A percentile compares a stretch with the other conserved stretches of the same genome.
Evolutionary conservation across 148 eudicot genomes (phyloP).

Genomic region (Rhododendron vialii): DNA sequence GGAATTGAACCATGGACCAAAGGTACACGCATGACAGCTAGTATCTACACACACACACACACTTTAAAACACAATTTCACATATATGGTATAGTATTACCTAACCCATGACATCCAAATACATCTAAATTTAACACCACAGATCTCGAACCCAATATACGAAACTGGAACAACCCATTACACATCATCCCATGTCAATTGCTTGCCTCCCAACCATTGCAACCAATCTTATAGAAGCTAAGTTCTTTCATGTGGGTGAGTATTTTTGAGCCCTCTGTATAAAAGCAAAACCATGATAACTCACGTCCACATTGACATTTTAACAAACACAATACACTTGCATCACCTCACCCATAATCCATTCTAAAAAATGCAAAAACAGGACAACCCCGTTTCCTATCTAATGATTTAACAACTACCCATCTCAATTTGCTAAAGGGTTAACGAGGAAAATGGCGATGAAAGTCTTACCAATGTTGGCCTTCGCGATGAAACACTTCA

Average conservation of each 20-base stretch:
- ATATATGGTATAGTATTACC: not conserved
- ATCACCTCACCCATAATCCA: not conserved
- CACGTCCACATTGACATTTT: not conserved
- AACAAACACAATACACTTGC: not conserved
- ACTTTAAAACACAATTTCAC: too few relatives aligned
- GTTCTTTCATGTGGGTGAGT: not conserved
- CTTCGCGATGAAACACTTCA: conserved; percentile 54
- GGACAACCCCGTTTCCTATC: not conserved
- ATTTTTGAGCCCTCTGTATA: not conserved
- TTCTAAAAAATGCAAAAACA: not conserved
- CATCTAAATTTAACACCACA: not conserved
- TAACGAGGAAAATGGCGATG: not conserved
- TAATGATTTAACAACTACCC: not conserved
- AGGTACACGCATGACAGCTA: too few relatives aligned
- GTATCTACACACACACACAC: too few relatives aligned
- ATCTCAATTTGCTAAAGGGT: not conserved
- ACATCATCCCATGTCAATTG: not conserved
- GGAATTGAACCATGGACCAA: too few relatives aligned
- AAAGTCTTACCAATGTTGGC: conserved; percentile 45
- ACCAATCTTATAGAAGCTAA: not conserved
- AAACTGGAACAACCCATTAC: not conserved
- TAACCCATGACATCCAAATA: not conserved
- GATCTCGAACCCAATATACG: not conserved
- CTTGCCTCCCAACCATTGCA: not conserved
- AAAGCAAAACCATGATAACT: not conserved